These are phyloP conservation scores for Eutrema yunnanense DNA, from an alignment of 345 rosid species.

Conservation along the genomic window DNA sequence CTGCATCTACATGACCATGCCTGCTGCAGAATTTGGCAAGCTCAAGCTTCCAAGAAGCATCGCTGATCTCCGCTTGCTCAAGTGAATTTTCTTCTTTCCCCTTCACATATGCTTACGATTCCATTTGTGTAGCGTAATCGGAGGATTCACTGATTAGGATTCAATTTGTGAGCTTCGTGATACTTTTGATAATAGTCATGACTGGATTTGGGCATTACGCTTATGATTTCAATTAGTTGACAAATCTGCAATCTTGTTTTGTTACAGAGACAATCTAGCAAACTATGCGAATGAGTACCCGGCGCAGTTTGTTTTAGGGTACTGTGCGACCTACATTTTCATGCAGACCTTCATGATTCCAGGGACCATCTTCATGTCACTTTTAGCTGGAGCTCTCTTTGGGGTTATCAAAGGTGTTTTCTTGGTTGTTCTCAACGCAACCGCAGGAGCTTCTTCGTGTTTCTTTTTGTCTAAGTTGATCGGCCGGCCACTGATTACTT, in stretches of 20 bases:
- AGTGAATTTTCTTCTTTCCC: constrained; percentile 32
- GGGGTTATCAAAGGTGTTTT: constrained; percentile 83
- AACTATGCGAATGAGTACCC: constrained; percentile 75
- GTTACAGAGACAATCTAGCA: constrained; percentile 74
- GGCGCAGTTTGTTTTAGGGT: constrained; percentile 77
- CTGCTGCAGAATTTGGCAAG: constrained; percentile 69
- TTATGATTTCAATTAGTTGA: neutral
- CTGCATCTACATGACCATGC: constrained; percentile 82
- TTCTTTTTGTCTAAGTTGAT: constrained; percentile 87
- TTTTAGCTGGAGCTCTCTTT: constrained; percentile 97
- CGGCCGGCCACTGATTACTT: constrained; percentile 80
- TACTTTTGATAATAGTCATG: too few relatives aligned
- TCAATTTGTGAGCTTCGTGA: neutral
- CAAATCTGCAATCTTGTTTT: neutral
- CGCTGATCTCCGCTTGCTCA: constrained; percentile 88
- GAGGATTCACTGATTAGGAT: neutral
- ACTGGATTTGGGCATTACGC: neutral
- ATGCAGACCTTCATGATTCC: constrained; percentile 99
- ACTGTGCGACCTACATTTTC: constrained; percentile 93
- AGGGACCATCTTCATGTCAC: constrained; percentile 97
- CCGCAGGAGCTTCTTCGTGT: constrained; percentile 94
- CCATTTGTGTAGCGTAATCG: neutral
- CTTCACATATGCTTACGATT: neutral
- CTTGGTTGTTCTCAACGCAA: constrained; percentile 86
- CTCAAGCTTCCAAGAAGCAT: constrained; percentile 85